These are phyloP conservation scores for Phyllosticta capitalensis DNA, from an alignment of 2,329 filamentous ascomycete genomes.

Conservation along the genomic window DNA sequence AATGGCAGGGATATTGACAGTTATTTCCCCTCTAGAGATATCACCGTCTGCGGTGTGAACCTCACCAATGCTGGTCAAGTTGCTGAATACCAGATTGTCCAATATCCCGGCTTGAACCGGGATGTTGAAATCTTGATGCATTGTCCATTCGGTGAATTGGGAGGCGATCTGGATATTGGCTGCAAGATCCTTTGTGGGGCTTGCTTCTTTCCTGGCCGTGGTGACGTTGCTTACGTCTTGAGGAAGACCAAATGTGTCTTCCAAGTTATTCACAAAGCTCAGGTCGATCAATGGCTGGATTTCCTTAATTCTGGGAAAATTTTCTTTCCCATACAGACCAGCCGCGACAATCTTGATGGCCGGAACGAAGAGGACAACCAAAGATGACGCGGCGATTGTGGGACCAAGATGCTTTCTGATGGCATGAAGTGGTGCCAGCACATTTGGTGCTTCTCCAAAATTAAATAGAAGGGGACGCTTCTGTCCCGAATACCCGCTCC, in stretches of 20 bases:
- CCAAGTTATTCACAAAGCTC: not conserved
- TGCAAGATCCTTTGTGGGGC: not conserved
- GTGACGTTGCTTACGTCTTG: not conserved
- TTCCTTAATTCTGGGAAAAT: not conserved
- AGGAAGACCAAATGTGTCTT: not conserved
- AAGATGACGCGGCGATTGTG: not conserved
- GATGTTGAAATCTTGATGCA: constrained; percentile 3
- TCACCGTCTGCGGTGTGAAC: not conserved
- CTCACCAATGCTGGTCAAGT: not conserved
- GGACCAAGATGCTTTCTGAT: not conserved
- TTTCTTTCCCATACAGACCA: constrained; percentile 2
- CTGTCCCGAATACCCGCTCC: not conserved
- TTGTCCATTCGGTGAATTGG: constrained; percentile 5
- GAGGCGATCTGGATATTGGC: not conserved
- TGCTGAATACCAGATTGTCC: constrained; percentile 6
- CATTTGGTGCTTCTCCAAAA: not conserved
- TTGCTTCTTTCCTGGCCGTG: too few species aligned
- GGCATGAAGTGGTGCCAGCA: not conserved
- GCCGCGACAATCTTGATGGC: constrained; percentile 7
- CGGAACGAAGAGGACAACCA: not conserved
- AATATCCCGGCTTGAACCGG: constrained; percentile 1
- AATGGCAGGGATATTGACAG: constrained; percentile 1
- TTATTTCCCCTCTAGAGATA: not conserved
- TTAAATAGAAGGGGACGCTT: constrained; percentile 5
- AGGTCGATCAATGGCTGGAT: not conserved